phyloP scores from a whole-genome alignment of 169 alveolate species.

The Eimeria maxima region DNA sequence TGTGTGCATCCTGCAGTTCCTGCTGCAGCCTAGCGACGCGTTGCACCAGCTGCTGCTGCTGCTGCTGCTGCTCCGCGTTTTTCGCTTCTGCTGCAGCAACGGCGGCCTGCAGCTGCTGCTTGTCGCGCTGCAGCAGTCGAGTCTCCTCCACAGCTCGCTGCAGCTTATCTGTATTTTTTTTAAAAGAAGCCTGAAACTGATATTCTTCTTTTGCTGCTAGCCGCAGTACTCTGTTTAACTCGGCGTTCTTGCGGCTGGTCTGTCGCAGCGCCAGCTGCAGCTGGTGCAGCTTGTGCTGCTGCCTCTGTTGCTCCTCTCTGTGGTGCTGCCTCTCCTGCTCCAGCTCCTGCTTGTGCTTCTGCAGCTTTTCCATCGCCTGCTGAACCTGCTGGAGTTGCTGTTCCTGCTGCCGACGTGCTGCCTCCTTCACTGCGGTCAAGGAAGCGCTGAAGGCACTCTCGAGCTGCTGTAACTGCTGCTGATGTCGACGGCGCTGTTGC shows the following conservation, averaged over 20 bases:
- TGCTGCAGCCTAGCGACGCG: conserved; percentile 39
- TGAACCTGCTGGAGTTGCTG: conserved; percentile 29
- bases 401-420: conserved; percentile 52
- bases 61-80: conserved; percentile 43
- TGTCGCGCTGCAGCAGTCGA: conserved; percentile 33
- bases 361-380: conserved; percentile 9
- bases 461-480: conserved; percentile 52
- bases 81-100: conserved; percentile 40
- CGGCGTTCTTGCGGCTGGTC: not conserved
- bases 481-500: conserved; percentile 36
- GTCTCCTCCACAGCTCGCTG: conserved; percentile 29
- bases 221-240: not conserved
- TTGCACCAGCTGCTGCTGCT: conserved; percentile 49
- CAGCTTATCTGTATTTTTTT: not conserved
- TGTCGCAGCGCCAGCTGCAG: conserved; percentile 35
- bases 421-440: not conserved
- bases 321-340: conserved; percentile 1
- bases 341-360: not conserved
- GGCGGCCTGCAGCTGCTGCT: conserved; percentile 59
- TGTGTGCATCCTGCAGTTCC: not conserved
- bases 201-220: conserved; percentile 20
- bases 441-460: conserved; percentile 7
- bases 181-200: not conserved
- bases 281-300: conserved; percentile 3
- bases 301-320: not conserved